Conservation (phyloP, 148 eudicot species). For the Silene uniflora region DNA sequence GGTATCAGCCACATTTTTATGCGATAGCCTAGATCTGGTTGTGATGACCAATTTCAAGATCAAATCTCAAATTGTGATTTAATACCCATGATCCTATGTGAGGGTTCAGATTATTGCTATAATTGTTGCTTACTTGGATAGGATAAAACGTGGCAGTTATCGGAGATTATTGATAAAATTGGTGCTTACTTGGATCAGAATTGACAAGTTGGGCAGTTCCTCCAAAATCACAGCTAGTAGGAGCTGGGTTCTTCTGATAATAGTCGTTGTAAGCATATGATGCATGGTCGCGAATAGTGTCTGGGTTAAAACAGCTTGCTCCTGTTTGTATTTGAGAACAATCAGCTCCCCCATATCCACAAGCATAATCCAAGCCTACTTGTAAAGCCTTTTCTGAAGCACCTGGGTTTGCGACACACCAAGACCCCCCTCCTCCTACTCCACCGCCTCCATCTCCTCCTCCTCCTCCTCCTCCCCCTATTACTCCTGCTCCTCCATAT, state of each 20-base stretch:
- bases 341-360: constrained; percentile 94
- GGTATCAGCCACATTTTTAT: neutral
- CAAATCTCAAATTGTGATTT: no score
- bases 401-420: constrained; percentile 78
- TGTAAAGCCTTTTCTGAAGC: constrained; percentile 80
- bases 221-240: constrained; percentile 89
- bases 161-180: neutral
- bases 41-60: neutral
- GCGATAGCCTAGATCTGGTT: no score
- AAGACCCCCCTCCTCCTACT: constrained; percentile 49
- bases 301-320: constrained; percentile 64
- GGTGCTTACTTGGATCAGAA: constrained; percentile 84
- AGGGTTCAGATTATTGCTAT: neutral
- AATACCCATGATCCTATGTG: constrained; percentile 2
- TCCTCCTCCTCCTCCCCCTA: neutral
- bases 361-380: constrained; percentile 91
- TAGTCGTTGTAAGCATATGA: constrained; percentile 86
- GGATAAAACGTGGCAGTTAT: neutral
- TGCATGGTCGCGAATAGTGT: constrained; percentile 70
- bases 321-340: constrained; percentile 79
- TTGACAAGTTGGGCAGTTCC: constrained; percentile 72
- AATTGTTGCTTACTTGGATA: neutral
- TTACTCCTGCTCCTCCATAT: constrained; percentile 8
- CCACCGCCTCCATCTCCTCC: constrained; percentile 2
- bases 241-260: constrained; percentile 87